phyloP scores from a whole-genome alignment of 805 yeast genomes.

The Wickerhamiella spandovensis region DNA sequence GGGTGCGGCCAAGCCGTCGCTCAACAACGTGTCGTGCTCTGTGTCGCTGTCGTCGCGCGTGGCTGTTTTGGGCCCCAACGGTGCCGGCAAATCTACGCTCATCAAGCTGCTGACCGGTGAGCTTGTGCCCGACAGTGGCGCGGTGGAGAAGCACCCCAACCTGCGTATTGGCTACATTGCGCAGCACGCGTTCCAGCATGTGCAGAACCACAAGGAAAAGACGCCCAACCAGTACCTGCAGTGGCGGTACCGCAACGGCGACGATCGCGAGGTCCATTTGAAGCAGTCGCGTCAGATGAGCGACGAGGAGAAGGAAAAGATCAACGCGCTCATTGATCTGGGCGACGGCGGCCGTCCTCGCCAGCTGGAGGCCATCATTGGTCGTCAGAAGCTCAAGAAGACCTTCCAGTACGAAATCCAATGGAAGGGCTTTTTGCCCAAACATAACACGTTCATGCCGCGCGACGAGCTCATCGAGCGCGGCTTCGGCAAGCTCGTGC shows the following conservation, averaged over 20 bases:
- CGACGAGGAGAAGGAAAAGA: conserved; percentile 60
- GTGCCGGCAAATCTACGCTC: conserved; percentile 99
- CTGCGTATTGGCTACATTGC: conserved; percentile 97
- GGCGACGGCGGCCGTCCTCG: conserved; percentile 84
- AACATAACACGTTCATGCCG: conserved; percentile 86
- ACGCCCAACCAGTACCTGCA: conserved; percentile 96
- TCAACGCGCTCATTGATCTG: conserved; percentile 66
- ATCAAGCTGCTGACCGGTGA: conserved; percentile 99
- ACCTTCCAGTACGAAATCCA: conserved; percentile 93
- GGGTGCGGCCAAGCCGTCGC: conserved; percentile 96
- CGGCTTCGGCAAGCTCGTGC: conserved; percentile 83
- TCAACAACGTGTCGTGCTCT: conserved; percentile 86
- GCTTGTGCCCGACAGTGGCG: conserved; percentile 71
- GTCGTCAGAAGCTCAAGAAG: conserved; percentile 93
- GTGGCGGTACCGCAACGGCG: conserved; percentile 97
- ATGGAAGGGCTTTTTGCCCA: conserved; percentile 88
- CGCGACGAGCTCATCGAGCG: conserved; percentile 67
- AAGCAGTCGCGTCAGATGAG: conserved; percentile 86
- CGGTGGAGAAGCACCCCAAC: conserved; percentile 95
- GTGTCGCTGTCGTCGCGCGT: conserved; percentile 98
- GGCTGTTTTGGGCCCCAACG: conserved; percentile 99
- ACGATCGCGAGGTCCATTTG: conserved; percentile 89
- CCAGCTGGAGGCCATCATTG: conserved; percentile 84
- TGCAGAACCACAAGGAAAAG: conserved; percentile 91
- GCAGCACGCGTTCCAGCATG: conserved; percentile 96